Evolutionary conservation across 352 stramenopile species (phyloP).

Genomic region (Phytophthora capsici): DNA sequence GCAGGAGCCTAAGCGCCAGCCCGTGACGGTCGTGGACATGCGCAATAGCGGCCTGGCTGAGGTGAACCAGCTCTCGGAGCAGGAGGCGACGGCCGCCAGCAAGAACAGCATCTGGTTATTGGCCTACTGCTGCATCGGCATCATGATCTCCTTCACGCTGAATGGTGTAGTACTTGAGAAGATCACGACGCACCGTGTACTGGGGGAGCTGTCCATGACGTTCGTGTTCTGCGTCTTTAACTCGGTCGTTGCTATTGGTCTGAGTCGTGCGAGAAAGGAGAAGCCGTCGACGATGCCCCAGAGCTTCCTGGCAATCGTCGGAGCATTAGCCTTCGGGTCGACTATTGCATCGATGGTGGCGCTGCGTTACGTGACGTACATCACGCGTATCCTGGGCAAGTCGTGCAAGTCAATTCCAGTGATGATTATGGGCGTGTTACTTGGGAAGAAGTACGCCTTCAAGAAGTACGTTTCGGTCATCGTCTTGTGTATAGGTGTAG

Average conservation of each 20-base stretch:
- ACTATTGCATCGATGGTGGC: constrained; percentile 86
- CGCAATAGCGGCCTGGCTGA: constrained; percentile 28
- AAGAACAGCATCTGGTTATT: constrained; percentile 70
- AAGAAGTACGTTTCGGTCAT: constrained; percentile 87
- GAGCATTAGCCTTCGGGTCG: constrained; percentile 75
- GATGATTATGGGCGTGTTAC: constrained; percentile 78
- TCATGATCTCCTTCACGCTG: constrained; percentile 86
- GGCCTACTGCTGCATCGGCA: constrained; percentile 79
- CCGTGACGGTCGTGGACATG: constrained; percentile 43
- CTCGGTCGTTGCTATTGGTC: constrained; percentile 64
- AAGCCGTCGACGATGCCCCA: constrained; percentile 78
- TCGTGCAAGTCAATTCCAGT: constrained; percentile 90
- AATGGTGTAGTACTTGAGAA: constrained; percentile 86
- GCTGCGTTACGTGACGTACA: constrained; percentile 87
- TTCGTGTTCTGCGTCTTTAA: constrained; percentile 87
- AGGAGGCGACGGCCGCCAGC: constrained; percentile 8
- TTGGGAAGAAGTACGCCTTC: constrained; percentile 80
- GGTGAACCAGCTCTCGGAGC: constrained; percentile 10
- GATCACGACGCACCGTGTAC: constrained; percentile 82
- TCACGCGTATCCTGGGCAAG: constrained; percentile 87
- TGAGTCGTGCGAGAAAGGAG: constrained; percentile 67
- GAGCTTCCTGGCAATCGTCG: constrained; percentile 67
- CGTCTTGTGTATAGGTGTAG: constrained; percentile 75
- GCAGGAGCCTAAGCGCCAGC: constrained; percentile 40
- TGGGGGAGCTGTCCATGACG: constrained; percentile 85